Percentiles rank a stretch among this genome's conserved stretches.
Evolutionary conservation across 768 basidiomycete genomes (phyloP).

Genomic region (Leccinum rimulosum): DNA sequence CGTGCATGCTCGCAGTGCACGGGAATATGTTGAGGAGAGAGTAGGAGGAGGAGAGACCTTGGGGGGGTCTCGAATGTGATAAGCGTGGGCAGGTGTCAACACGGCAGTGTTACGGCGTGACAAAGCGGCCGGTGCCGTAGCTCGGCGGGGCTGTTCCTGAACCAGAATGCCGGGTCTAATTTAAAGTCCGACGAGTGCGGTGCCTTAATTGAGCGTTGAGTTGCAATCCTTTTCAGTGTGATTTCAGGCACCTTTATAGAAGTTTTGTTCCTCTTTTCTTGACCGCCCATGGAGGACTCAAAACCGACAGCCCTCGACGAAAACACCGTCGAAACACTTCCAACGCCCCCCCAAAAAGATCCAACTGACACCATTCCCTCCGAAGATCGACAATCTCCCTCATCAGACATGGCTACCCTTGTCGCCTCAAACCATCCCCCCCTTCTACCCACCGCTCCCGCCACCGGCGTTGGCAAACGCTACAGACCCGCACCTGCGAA

Average conservation of each 20-base stretch:
- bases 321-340: slow-evolving; percentile 12
- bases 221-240: slow-evolving; percentile 30
- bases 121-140: slow-evolving; percentile 34
- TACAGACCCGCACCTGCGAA: slow-evolving; percentile 86
- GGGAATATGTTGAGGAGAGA: not conserved
- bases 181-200: slow-evolving; percentile 33
- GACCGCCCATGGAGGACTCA: slow-evolving; percentile 35
- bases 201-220: slow-evolving; percentile 36
- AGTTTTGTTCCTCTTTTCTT: slow-evolving; percentile 34
- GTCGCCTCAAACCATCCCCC: slow-evolving; percentile 27
- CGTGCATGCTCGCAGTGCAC: not conserved
- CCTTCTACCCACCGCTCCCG: slow-evolving; percentile 16
- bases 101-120: slow-evolving; percentile 22
- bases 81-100: slow-evolving; percentile 15
- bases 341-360: slow-evolving; percentile 6
- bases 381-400: slow-evolving; percentile 5
- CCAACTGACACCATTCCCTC: not conserved
- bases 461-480: slow-evolving; percentile 47
- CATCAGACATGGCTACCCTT: slow-evolving; percentile 33
- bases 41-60: not conserved
- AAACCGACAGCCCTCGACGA: slow-evolving; percentile 29
- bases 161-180: slow-evolving; percentile 20
- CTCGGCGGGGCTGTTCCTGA: slow-evolving; percentile 36
- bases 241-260: slow-evolving; percentile 36
- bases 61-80: slow-evolving; percentile 22